Evolutionary conservation across 805 yeast species (phyloP).

Genomic region (Cyberlindnera saturnus): DNA sequence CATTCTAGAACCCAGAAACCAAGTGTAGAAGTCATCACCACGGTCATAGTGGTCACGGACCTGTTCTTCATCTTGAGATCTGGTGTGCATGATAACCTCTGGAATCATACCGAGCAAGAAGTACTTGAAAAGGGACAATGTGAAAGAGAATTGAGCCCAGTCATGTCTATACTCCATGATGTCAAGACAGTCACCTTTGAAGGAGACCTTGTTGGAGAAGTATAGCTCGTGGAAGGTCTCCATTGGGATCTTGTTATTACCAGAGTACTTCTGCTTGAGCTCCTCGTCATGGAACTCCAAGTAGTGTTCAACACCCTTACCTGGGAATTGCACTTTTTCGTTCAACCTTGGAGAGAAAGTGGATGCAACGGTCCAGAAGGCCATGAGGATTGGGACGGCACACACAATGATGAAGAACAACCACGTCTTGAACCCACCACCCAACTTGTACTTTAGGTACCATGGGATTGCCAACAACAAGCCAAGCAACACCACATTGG

Average conservation of each 20-base stretch:
- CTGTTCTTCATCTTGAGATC: slow-evolving; percentile 94
- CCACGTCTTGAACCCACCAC: slow-evolving; percentile 67
- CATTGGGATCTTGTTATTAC: slow-evolving; percentile 77
- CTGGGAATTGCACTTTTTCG: slow-evolving; percentile 70
- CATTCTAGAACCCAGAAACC: slow-evolving; percentile 95
- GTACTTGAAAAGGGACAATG: slow-evolving; percentile 67
- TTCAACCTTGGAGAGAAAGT: slow-evolving; percentile 76
- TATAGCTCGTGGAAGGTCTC: slow-evolving; percentile 88
- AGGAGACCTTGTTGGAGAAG: slow-evolving; percentile 76
- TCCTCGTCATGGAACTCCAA: slow-evolving; percentile 75
- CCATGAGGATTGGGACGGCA: slow-evolving; percentile 68
- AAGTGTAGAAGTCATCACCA: slow-evolving; percentile 90
- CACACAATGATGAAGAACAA: slow-evolving; percentile 49
- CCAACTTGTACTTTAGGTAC: slow-evolving; percentile 56
- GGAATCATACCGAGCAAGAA: slow-evolving; percentile 87
- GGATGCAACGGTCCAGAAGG: slow-evolving; percentile 76
- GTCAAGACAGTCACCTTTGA: slow-evolving; percentile 85
- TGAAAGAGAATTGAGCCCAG: slow-evolving; percentile 82
- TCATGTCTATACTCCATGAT: slow-evolving; percentile 83
- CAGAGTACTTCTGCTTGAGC: slow-evolving; percentile 61
- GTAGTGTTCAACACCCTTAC: slow-evolving; percentile 71
- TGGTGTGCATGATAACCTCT: slow-evolving; percentile 85
- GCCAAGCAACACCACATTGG: slow-evolving; percentile 48
- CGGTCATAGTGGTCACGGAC: slow-evolving; percentile 94
- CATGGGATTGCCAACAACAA: slow-evolving; percentile 54